Conservation (phyloP, 192 early-diverging fungal genomes). For the Backusella sp. region DNA sequence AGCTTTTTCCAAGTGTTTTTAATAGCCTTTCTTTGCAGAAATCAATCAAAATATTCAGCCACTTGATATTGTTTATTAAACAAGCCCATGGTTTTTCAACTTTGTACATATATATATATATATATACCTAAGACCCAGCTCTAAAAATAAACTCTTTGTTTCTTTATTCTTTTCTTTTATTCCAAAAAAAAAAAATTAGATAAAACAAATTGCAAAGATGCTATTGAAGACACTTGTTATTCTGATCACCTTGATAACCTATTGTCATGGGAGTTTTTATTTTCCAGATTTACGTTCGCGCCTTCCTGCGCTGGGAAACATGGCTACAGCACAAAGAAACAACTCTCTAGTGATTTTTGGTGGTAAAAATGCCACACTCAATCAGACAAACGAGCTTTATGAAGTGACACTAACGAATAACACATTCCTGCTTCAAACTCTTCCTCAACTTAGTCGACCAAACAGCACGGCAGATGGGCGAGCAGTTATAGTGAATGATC, state of each 20-base stretch:
- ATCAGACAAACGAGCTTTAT: constrained; percentile 4
- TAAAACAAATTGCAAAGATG: background rate
- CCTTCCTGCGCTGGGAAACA: background rate
- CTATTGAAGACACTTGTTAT: background rate
- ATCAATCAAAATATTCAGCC: constrained; percentile 3
- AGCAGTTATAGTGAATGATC: background rate
- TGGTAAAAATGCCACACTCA: constrained; percentile 8
- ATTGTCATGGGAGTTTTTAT: background rate
- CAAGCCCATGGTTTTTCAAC: background rate
- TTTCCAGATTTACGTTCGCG: background rate
- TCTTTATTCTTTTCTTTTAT: background rate
- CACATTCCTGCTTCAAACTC: background rate
- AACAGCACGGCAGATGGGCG: background rate
- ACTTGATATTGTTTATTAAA: background rate
- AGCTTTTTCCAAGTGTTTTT: background rate
- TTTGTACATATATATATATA: background rate
- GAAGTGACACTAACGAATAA: background rate
- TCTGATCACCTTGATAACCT: background rate
- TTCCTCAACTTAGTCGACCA: background rate
- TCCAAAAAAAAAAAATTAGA: background rate
- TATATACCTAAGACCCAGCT: background rate
- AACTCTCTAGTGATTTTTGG: constrained; percentile 13
- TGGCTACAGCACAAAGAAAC: constrained; percentile 11
- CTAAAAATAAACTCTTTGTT: background rate
- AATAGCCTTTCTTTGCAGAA: background rate